Base-by-base conservation (phyloP, 805 yeast genomes). In the Saccharomycopsis selenospora region DNA sequence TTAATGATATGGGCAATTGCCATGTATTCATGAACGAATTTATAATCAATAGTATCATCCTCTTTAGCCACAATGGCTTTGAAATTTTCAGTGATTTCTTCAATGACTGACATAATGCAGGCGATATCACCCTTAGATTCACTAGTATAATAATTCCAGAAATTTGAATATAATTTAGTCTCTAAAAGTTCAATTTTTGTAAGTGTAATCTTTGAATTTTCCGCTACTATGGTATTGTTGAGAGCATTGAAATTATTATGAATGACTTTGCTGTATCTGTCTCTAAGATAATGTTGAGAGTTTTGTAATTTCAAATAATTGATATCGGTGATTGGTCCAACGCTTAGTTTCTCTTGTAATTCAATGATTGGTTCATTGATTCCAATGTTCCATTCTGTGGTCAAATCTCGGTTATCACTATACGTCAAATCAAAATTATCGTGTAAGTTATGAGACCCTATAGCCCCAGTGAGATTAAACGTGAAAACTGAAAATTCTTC, bases 321-420 rank as follows among this genome's bases (percentile, higher is more conserved):
- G 11, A 17, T 24, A 6, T 38, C 44, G 6, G 46, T 40, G 2
- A 13, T 30, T 2, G 50, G 50, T 3, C 53, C 53, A 18, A 26
- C 23, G 25, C 22, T 14, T 3, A 46, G n/a, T 26, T 25, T n/a
- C 4, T 20, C 18, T 18, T 46, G 14, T 36, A 42, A 38, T 11
- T n/a, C 3, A 11, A 3, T 1, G 28, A 38, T 14, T 18, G 18
- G 18, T 25, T 38, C 20, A 23, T 22, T 23, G 36, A 46, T 29
- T 18, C 49, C 47, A 8, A 25, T 22, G 13, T 36, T 38, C 53
- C 53, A 50, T 22, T 28, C 47, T 3, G 50, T 43, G 10, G 40
- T 26, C 10, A 48, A 48, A 20, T 51, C 55, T 29, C 55, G 26
- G 36, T 51, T 48, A 30, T 51, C 55, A 26, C 50, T 48, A 24